Evolutionary conservation across 2,329 filamentous ascomycete species (phyloP), one percentile per base, ranked within the genome.

Genomic region (Colletotrichum musicola): DNA sequence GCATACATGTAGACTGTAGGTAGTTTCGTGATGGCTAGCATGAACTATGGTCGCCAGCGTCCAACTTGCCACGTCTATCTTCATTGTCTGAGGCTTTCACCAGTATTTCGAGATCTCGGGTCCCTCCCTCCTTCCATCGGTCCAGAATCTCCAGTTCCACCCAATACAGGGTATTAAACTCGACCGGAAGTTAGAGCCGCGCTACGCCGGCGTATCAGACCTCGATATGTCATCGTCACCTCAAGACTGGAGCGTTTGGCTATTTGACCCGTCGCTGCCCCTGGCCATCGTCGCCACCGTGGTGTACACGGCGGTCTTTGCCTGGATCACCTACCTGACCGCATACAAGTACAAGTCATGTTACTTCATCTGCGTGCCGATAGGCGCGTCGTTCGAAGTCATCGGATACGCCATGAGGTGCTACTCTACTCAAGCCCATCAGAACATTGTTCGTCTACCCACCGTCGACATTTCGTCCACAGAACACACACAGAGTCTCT

Each of bases 181-280:
- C 30, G 30, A 35, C 30, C 30, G 1, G 40, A 42, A 42, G 13
- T 5, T 3, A 42, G 16, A 42, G 13, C 40, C 40, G 40, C 40
- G 40, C 40, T 2, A 6, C 40, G 13, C 40, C 40, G 40, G 40
- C 40, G 40, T 5, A n/a, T 14, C 14, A 49, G 6, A 7, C 20
- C 9, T 12, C 20, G 18, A 10, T 9, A 49, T 49, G 46, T 13
- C 46, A 18, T 18, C 30, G 1, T 35, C 46, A 49, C 47, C 47
- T 5, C 47, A 46, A 20, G 27, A 59, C 10, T 61, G 57, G 46
- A 61, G 57, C 20, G 30, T 84, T 20, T 86, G 82, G 78, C 79
- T 81, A 68, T 85, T 84, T 71, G 72, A 76, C 18, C 81, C 83
- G n/a, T 83, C 81, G 30, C 75, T 82, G 10, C 71, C 82, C 4